Base-by-base conservation (phyloP, 345 rosid genomes). In the Eucalyptus rudis region DNA sequence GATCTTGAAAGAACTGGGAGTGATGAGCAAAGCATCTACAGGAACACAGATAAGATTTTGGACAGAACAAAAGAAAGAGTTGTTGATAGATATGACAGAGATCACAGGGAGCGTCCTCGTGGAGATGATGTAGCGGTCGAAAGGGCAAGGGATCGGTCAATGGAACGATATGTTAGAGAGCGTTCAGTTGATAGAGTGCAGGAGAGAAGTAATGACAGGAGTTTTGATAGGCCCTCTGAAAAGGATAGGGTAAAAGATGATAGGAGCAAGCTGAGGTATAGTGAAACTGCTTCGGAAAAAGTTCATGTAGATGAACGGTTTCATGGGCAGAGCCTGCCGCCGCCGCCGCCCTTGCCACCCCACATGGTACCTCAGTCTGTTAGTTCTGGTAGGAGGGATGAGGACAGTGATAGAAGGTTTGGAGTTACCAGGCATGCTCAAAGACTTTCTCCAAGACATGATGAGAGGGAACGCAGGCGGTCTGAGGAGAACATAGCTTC, bases 321-420 rank as follows among this genome's bases (percentile, higher is more conserved):
- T 93, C 95, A 94, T 91, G 97, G 96, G 91, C 99, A 96, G 94
- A 94, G 93, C 89, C 94, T 98, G 91, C 99, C 99, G 7, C 99
- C 99, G 15, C 99, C 99, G 6, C 99, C 99, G 43, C 99, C 99
- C 36, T 91, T 98, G 90, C 99, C 99, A 66, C 99, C 97, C 90
- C 95, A 96, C 89, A 86, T 95, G 64, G 94, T 96, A 81, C 99
- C 97, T 86, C 99, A 96, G 52, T 97, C 99, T 86, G 92, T 97
- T 93, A 90, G 88, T 92, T 58, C 96, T 88, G 90, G 96, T 87
- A 94, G 96, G 93, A 93, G 96, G 54, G 98, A 97, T 87, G 99
- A 98, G 86, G 99, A 98, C 79, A 88, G 93, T 19, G 99, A 98
- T 90, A 94, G 98, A 90, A 96, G 97, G 92, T 92, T 92, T 86